These are phyloP conservation scores for Solanum infundibuliforme DNA, from an alignment of 257 asterid species.

Conservation along the genomic window DNA sequence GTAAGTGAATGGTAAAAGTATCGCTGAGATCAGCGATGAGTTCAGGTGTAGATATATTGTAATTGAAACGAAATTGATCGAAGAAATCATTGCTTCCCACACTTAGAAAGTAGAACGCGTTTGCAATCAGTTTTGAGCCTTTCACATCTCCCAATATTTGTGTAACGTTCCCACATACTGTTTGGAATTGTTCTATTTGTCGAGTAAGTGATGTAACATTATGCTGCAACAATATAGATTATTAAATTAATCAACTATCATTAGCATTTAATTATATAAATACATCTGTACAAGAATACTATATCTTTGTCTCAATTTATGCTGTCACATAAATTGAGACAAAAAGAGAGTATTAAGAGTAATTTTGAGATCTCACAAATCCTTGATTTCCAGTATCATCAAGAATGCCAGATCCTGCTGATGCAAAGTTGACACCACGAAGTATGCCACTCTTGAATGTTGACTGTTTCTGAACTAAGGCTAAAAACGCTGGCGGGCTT, in stretches of 20 bases:
- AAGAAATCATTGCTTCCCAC: conserved; percentile 57
- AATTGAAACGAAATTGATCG: conserved; percentile 10
- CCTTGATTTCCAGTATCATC: conserved; percentile 13
- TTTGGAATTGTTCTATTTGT: conserved; percentile 32
- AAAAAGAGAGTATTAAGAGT: neutral
- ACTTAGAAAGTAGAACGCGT: conserved; percentile 38
- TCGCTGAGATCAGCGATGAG: conserved; percentile 14
- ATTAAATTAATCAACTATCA: neutral
- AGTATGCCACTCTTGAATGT: conserved; percentile 10
- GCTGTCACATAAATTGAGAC: neutral
- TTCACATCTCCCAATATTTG: conserved; percentile 23
- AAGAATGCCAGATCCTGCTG: conserved; percentile 51
- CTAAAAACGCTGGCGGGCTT: conserved; percentile 43
- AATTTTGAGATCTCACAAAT: conserved; percentile 4
- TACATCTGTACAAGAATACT: neutral
- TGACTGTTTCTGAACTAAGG: conserved; percentile 11
- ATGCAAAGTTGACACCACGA: conserved; percentile 50
- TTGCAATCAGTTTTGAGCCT: conserved; percentile 18
- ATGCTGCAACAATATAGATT: neutral
- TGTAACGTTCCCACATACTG: conserved; percentile 23
- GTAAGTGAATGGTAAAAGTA: conserved; percentile 16
- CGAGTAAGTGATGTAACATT: conserved; percentile 19
- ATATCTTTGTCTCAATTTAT: neutral
- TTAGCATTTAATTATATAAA: neutral
- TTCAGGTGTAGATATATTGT: conserved; percentile 1